phyloP scores from a whole-genome alignment of 371 early-diverging fungal genomes.

The Phascolomyces articulosus region DNA sequence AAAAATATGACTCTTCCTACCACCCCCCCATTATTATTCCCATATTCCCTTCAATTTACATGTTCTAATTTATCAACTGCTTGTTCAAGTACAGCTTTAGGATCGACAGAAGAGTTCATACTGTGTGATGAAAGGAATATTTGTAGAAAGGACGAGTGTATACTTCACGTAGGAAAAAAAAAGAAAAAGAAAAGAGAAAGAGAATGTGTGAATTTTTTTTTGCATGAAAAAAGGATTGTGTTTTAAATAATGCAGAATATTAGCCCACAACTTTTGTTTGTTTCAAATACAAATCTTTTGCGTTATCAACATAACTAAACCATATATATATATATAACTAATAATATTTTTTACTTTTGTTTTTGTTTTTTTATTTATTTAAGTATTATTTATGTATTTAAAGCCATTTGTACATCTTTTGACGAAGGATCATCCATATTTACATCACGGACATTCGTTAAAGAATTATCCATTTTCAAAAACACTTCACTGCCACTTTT shows the following conservation, averaged over 20 bases:
- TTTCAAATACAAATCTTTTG: not conserved
- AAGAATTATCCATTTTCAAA: constrained; percentile 52
- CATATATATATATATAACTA: no score
- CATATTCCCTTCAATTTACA: no score
- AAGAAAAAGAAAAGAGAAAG: not conserved
- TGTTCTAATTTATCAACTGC: constrained; percentile 14
- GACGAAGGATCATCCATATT: constrained; percentile 31
- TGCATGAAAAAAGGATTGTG: not conserved
- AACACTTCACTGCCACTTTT: constrained; percentile 62
- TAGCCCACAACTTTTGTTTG: not conserved
- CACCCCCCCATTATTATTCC: no score
- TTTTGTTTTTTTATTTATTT: not conserved
- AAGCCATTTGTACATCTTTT: constrained; percentile 9
- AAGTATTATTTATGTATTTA: not conserved
- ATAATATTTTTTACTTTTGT: no score
- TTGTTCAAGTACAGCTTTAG: constrained; percentile 16
- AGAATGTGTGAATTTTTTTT: not conserved
- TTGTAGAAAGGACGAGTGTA: no score
- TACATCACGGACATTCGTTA: constrained; percentile 33
- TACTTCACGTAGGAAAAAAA: constrained; percentile 9
- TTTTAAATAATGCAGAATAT: not conserved
- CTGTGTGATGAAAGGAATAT: not conserved
- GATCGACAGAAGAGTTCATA: constrained; percentile 5
- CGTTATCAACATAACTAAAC: no score
- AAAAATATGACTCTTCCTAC: no score